Evolutionary conservation across 1,139 yeast species (phyloP).

Genomic region (Yamadazyma mexicana): DNA sequence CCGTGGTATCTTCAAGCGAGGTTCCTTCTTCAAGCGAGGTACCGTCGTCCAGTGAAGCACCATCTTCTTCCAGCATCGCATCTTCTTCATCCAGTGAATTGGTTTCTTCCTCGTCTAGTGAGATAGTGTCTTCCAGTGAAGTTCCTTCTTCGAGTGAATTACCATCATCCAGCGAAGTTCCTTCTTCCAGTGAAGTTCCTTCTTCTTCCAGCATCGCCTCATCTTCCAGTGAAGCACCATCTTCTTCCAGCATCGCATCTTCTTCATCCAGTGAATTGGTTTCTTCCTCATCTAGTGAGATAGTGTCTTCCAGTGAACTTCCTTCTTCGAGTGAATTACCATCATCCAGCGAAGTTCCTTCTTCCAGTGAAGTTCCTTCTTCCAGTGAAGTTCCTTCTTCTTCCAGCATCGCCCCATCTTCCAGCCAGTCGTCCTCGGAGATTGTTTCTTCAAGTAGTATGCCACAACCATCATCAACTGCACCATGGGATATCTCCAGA

Average conservation of each 20-base stretch:
- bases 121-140: slow-evolving; percentile 7
- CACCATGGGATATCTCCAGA: too few species aligned
- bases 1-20: neutral
- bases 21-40: slow-evolving; percentile 3
- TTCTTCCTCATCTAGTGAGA: slow-evolving; percentile 2
- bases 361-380: neutral
- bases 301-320: slow-evolving; percentile 6
- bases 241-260: slow-evolving; percentile 6
- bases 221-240: slow-evolving; percentile 2
- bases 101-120: slow-evolving; percentile 1
- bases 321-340: neutral
- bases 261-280: slow-evolving; percentile 4
- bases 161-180: slow-evolving; percentile 4
- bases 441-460: neutral
- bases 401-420: too few species aligned
- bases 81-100: slow-evolving; percentile 5
- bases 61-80: slow-evolving; percentile 6
- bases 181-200: slow-evolving; percentile 7
- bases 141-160: neutral
- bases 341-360: slow-evolving; percentile 2
- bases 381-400: neutral
- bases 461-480: neutral
- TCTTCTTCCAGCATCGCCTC: slow-evolving; percentile 7
- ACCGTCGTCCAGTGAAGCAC: slow-evolving; percentile 2
- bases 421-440: neutral